Evolutionary conservation across 768 basidiomycete genomes (phyloP).

Genomic region (Suillus discolor): DNA sequence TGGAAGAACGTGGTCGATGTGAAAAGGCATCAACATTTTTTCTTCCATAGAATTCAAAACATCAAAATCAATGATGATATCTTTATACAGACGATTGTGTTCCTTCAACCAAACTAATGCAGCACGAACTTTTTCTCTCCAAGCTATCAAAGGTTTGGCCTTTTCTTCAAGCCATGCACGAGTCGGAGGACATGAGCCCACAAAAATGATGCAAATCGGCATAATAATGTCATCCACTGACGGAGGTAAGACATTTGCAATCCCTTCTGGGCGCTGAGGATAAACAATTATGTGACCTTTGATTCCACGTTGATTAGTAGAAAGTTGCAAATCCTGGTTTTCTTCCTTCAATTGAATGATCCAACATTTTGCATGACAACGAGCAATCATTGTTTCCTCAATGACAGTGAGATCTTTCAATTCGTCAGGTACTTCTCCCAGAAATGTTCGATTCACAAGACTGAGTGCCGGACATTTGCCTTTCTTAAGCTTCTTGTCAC

Average conservation of each 20-base stretch:
- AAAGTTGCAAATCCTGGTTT: not conserved
- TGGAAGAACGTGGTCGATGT: constrained; percentile 29
- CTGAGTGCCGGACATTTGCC: not conserved
- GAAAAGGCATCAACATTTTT: constrained; percentile 27
- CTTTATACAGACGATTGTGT: constrained; percentile 38
- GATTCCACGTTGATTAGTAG: constrained; percentile 32
- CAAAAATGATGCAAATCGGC: constrained; percentile 43
- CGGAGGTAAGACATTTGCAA: constrained; percentile 37
- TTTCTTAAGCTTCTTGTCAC: not conserved
- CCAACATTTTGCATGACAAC: constrained; percentile 38
- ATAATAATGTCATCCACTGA: constrained; percentile 35
- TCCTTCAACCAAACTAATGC: constrained; percentile 40
- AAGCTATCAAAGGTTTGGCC: constrained; percentile 39
- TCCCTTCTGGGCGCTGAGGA: constrained; percentile 35
- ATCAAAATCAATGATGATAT: constrained; percentile 29
- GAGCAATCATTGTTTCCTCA: constrained; percentile 43
- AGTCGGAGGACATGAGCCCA: constrained; percentile 34
- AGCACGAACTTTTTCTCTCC: constrained; percentile 29
- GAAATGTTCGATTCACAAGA: constrained; percentile 22
- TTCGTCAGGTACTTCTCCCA: constrained; percentile 23
- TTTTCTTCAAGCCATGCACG: constrained; percentile 31
- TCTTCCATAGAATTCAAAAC: constrained; percentile 21
- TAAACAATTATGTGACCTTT: constrained; percentile 44
- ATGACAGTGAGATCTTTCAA: constrained; percentile 36
- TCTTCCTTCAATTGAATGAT: constrained; percentile 38